These are phyloP conservation scores for Yamadazyma philogaea DNA, from an alignment of 805 yeast genomes.

Conservation along the genomic window DNA sequence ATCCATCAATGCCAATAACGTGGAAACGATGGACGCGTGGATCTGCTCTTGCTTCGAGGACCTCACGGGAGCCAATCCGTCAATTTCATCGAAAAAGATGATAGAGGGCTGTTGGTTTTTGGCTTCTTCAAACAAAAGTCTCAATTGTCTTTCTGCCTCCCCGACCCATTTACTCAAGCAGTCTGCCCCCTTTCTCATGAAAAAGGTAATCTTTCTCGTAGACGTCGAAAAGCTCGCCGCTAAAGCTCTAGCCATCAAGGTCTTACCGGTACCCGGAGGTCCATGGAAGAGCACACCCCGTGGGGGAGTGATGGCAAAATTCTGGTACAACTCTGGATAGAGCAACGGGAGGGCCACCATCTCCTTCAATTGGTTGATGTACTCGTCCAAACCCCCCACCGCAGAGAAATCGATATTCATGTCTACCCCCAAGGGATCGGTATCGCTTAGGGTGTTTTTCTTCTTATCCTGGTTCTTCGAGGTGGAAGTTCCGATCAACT, in stretches of 20 bases:
- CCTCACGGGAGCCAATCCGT: conserved; percentile 97
- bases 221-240: conserved; percentile 93
- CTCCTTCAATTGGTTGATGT: conserved; percentile 89
- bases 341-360: conserved; percentile 92
- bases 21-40: conserved; percentile 95
- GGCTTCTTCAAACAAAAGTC: conserved; percentile 93
- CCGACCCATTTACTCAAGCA: conserved; percentile 98
- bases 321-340: conserved; percentile 90
- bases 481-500: conserved; percentile 31
- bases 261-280: conserved; percentile 99
- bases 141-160: conserved; percentile 92
- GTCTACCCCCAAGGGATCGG: conserved; percentile 90
- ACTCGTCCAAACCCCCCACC: conserved; percentile 89
- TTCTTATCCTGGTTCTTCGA: conserved; percentile 44
- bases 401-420: conserved; percentile 80
- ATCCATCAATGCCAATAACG: conserved; percentile 93
- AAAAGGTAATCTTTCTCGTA: conserved; percentile 84
- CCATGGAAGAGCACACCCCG: conserved; percentile 97
- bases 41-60: conserved; percentile 97
- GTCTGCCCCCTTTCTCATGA: conserved; percentile 98
- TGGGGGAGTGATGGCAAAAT: conserved; percentile 91
- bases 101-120: conserved; percentile 93
- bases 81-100: conserved; percentile 96
- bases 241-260: conserved; percentile 94
- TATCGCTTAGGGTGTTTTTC: conserved; percentile 70